phyloP scores from a whole-genome alignment of 2,329 filamentous ascomycete genomes.

The Verticillium albo-atrum region DNA sequence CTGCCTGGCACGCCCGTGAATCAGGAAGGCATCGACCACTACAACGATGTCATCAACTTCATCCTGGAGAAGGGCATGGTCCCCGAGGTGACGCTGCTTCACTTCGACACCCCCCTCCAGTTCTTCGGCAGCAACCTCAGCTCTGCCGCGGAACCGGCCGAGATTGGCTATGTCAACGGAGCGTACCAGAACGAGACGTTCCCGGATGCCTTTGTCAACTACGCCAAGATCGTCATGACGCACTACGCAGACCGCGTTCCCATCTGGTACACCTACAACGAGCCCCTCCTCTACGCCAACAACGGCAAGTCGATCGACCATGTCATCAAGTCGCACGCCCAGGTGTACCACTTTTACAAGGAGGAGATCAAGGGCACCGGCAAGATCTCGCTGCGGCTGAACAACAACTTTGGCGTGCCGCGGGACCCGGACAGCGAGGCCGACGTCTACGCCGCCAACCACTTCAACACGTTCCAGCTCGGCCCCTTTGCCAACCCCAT shows the following conservation, averaged over 20 bases:
- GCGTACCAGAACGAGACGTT: constrained; percentile 39
- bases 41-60: constrained; percentile 48
- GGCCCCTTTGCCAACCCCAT: constrained; percentile 49
- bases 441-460: constrained; percentile 39
- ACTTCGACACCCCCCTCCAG: constrained; percentile 31
- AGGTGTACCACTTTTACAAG: constrained; percentile 47
- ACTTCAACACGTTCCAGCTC: constrained; percentile 42
- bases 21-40: constrained; percentile 44
- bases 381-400: constrained; percentile 44
- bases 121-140: constrained; percentile 32
- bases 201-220: constrained; percentile 46
- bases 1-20: constrained; percentile 46
- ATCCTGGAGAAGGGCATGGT: constrained; percentile 43
- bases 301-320: constrained; percentile 33
- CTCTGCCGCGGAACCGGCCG: constrained; percentile 14
- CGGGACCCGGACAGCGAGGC: constrained; percentile 26
- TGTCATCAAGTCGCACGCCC: constrained; percentile 43
- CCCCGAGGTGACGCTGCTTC: constrained; percentile 42
- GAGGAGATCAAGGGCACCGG: constrained; percentile 43
- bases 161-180: constrained; percentile 34
- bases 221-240: constrained; percentile 46
- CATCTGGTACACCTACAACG: constrained; percentile 50
- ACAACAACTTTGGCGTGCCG: constrained; percentile 46
- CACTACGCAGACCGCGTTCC: constrained; percentile 47
- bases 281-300: constrained; percentile 37